Evolutionary conservation across 2,329 filamentous ascomycete genomes (phyloP), one percentile per base, ranked within the genome.

Genomic region (Scedosporium apiospermum): DNA sequence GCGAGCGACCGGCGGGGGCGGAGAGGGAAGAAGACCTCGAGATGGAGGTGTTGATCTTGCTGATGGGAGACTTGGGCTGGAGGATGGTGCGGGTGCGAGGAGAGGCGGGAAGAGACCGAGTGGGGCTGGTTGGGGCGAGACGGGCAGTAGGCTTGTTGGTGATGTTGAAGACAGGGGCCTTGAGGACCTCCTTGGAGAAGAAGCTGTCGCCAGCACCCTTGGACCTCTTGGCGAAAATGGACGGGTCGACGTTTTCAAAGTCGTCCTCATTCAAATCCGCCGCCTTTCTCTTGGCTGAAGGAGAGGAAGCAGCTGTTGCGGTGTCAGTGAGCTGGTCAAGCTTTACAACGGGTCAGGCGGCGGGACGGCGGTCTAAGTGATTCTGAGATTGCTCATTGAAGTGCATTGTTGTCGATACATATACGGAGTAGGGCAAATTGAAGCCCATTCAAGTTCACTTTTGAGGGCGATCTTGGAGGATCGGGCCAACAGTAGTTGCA

Each of bases 1-100:
- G 91, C 3, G 91, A 95, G 65, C 91, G 89, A 58, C 91, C 90
- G 67, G 89, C 90, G 49, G 89, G 88, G n/a, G 88, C 85, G 57
- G 85, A 80, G 18, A 84, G 76, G 12, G 86, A 82, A 14, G 82
- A 77, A 0, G 84, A 79, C 66, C 78, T 79, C 65, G 77, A 67
- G 64, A 76, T 71, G 63, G 68, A 70, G 6, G 76, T 75, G 71
- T 76, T 79, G 63, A 82, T 67, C 67, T 76, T 82, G 49, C 75
- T 66, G 61, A 76, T 71, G 16, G 82, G 82, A 4, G 83, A 84
- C 69, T 79, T 82, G 64, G 83, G 77, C 65, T 82, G 78, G 62
- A 85, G 74, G 23, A 81, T 72, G 58, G 72, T 71, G 53, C 81
- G 74, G 10, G 77, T 74, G 57, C 76, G 80, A 62, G 74, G 66